phyloP scores from a whole-genome alignment of 345 rosid genomes.

The Syzygium aqueum region DNA sequence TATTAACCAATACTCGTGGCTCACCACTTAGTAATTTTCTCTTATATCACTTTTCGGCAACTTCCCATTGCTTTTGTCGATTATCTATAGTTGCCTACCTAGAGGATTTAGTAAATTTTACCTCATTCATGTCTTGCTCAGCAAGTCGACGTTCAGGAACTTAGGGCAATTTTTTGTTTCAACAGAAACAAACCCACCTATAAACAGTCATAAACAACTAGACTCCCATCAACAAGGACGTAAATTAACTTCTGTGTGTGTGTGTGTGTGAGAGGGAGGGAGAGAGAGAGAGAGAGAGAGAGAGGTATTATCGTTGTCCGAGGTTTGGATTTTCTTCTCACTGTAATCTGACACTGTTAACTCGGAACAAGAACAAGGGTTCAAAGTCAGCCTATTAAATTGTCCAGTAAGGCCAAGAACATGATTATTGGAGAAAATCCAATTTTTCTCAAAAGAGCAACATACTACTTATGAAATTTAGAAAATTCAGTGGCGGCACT shows the following conservation, averaged over 20 bases:
- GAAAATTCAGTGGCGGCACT: neutral
- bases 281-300: neutral
- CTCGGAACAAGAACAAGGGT: neutral
- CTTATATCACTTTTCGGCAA: too few species aligned
- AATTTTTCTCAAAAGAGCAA: neutral
- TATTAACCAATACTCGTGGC: neutral
- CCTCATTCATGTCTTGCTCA: neutral
- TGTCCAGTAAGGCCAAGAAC: neutral
- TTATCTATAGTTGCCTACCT: too few species aligned
- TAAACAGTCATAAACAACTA: neutral
- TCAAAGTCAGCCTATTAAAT: neutral
- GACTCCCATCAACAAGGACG: neutral
- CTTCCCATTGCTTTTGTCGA: too few species aligned
- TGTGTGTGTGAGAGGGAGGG: neutral
- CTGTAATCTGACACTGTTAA: neutral
- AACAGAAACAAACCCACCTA: neutral
- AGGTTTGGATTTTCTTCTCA: neutral
- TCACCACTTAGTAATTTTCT: neutral
- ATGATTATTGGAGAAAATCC: neutral
- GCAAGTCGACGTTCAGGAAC: neutral
- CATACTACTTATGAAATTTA: neutral
- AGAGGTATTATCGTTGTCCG: neutral
- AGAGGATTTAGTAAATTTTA: too few species aligned
- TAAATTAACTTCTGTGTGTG: too few species aligned
- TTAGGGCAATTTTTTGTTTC: neutral